Base-by-base conservation (phyloP, 179 eudicot genomes). In the Gypsophila paniculata region DNA sequence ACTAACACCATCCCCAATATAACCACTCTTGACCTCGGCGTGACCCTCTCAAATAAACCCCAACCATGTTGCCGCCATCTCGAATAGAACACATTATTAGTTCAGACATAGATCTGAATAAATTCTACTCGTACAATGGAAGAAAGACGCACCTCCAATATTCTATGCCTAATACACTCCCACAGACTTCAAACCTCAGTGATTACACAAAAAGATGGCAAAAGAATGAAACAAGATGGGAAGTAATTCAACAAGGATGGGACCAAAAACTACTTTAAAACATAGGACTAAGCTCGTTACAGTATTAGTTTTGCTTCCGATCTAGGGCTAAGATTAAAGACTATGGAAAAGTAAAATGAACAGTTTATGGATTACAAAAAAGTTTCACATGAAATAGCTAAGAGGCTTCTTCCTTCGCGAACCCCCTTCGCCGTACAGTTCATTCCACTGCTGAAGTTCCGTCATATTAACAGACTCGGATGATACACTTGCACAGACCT, bases 401-500 rank as follows among this genome's bases (percentile, higher is more conserved):
- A 90, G 93, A 22, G 93, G 84, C 57, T 61, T 85, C 82, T 85
- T 91, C 86, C 87, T 91, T 83, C 91, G 80, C 2, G 97, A 90
- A 54, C 97, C 97, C 23, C 97, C 97, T 82, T 91, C 97, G 70
- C 97, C 97, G 19, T 91, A 91, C 5, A 91, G 81, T 42, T 91
- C 97, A 58, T 90, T 91, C 97, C 97, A 91, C 53, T 88, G 96
- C 51, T 74, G 81, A 48, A 91, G 93, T 76, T 90, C 93, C 18
- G 73, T 90, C 82, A 82, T 87, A 70, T 91, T 91, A 57, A 84
- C 53, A 0, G 97, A 91, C 71, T 91, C 96, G 12, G 96, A 82
- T 58, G 97, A 91, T 42, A 91, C 91, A 71, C 97, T 91, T 13
- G 97, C 96, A 80, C 96, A 90, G 1, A 91, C 97, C 97, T 91